Percentiles rank a stretch among this genome's conserved stretches.
These are phyloP conservation scores for Planoprotostelium fungivorum DNA, from an alignment of 78 protist species.

Conservation along the genomic window DNA sequence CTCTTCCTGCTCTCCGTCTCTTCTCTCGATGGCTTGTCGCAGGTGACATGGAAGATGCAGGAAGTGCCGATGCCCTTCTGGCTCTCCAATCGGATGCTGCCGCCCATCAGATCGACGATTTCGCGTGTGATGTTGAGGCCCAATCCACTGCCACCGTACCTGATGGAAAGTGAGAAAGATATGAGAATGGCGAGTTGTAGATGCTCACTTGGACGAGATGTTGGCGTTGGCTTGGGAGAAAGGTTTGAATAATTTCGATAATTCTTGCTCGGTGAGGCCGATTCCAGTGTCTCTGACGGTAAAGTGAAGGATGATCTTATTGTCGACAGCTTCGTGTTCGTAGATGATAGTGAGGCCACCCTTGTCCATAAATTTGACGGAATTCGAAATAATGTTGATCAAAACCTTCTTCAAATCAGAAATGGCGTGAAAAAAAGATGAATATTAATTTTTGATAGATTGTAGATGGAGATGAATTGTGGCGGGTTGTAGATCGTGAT, in stretches of 20 bases:
- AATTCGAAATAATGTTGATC: neutral
- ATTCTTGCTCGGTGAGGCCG: neutral
- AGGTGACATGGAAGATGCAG: neutral
- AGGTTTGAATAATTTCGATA: neutral
- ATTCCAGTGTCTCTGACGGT: neutral
- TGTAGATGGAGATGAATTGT: neutral
- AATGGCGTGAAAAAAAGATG: too few species aligned
- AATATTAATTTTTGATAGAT: neutral
- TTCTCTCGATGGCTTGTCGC: neutral
- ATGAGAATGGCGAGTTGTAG: too few species aligned
- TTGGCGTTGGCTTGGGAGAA: slow-evolving; percentile 1
- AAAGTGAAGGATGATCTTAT: neutral
- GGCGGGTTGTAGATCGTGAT: neutral
- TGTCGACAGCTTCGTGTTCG: neutral
- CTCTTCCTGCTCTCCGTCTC: neutral
- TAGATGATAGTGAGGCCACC: neutral
- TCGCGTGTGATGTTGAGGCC: slow-evolving; percentile 52
- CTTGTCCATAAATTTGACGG: neutral
- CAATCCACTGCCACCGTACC: slow-evolving; percentile 69
- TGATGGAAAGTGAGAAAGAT: too few species aligned
- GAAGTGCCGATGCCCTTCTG: slow-evolving; percentile 8
- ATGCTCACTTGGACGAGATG: neutral
- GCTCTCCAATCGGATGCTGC: slow-evolving; percentile 36
- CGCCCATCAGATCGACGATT: slow-evolving; percentile 63
- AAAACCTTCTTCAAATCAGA: too few species aligned